These are phyloP conservation scores for Pseudogymnoascus sp. DNA, from an alignment of 2,329 filamentous ascomycete genomes.

Conservation along the genomic window DNA sequence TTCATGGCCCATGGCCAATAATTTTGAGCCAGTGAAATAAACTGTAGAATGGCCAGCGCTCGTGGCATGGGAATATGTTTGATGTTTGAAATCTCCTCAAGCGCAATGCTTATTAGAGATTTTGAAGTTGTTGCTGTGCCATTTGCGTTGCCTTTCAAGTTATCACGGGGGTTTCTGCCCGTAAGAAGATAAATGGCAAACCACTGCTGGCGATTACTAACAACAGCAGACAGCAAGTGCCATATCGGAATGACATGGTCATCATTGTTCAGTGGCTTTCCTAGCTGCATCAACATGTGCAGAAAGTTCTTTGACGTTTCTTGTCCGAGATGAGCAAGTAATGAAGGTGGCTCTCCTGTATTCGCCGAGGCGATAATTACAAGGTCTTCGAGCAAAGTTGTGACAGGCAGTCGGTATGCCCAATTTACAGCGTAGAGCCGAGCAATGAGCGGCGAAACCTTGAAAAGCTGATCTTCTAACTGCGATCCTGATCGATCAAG, in stretches of 20 bases:
- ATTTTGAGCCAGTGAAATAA: conserved; percentile 81
- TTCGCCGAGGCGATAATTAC: conserved; percentile 60
- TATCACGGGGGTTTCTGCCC: conserved; percentile 73
- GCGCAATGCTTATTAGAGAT: conserved; percentile 66
- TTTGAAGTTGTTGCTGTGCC: conserved; percentile 41
- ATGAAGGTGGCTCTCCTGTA: conserved; percentile 73
- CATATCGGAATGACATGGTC: conserved; percentile 63
- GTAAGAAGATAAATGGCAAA: conserved; percentile 90
- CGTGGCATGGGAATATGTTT: conserved; percentile 55
- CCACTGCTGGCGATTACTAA: conserved; percentile 90
- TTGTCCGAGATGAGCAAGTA: conserved; percentile 82
- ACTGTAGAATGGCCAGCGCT: conserved; percentile 70
- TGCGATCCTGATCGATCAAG: conserved; percentile 54
- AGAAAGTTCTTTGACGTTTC: conserved; percentile 79
- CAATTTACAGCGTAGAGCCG: conserved; percentile 66
- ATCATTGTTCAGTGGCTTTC: conserved; percentile 62
- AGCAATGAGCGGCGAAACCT: conserved; percentile 66
- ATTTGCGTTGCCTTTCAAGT: conserved; percentile 46
- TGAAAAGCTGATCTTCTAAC: conserved; percentile 73
- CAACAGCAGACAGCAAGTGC: conserved; percentile 76
- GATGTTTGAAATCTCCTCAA: conserved; percentile 62
- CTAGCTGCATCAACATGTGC: conserved; percentile 65
- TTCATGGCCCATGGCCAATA: conserved; percentile 94
- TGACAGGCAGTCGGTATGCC: conserved; percentile 54
- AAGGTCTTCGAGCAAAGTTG: conserved; percentile 64